Conservation (phyloP, 495 filamentous ascomycete species). For the Penicillium samsonianum region DNA sequence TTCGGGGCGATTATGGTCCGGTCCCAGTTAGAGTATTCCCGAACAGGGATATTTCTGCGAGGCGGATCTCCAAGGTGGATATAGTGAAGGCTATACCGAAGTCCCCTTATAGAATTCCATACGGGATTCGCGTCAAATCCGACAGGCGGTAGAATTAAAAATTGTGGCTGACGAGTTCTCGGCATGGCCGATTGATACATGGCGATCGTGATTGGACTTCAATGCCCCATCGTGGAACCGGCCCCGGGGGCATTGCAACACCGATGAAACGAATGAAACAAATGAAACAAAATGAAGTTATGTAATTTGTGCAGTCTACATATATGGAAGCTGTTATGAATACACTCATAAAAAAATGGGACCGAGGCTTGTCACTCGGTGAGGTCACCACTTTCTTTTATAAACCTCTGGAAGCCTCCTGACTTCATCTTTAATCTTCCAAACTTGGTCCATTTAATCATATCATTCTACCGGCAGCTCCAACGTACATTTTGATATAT, state of each 20-base stretch:
- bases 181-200: constrained; percentile 1
- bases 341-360: background rate
- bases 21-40: background rate
- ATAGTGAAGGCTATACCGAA: background rate
- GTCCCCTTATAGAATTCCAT: background rate
- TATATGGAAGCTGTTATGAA: background rate
- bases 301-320: background rate
- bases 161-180: background rate
- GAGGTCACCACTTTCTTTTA: background rate
- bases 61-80: background rate
- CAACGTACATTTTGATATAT: background rate
- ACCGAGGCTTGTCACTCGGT: constrained; percentile 1
- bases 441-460: background rate
- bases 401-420: background rate
- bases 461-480: background rate
- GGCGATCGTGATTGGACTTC: constrained; percentile 6
- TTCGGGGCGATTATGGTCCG: background rate
- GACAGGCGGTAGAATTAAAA: background rate
- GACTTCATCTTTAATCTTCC: background rate
- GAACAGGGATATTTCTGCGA: background rate
- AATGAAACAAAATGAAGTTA: background rate
- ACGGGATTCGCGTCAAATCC: constrained; percentile 1
- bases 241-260: background rate
- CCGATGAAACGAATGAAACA: background rate
- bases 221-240: background rate